Evolutionary conservation across 371 early-diverging fungal genomes (phyloP), one percentile per base, ranked within the genome.

Genomic region (Batrachochytrium dendrobatidis): DNA sequence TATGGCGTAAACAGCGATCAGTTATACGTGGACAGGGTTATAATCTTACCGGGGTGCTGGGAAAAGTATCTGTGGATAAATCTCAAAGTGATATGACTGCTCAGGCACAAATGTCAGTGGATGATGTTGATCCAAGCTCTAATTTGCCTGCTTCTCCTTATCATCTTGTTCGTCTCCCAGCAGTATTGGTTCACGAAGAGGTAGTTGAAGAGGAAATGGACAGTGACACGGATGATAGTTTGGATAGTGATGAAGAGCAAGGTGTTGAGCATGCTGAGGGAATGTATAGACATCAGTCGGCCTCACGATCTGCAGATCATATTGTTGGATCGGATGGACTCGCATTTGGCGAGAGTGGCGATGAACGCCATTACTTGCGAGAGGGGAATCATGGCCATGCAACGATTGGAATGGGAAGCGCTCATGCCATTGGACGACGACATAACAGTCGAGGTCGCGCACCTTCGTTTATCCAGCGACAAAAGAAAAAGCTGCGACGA

Each of bases 21-120:
- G 90, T 94, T 0, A 69, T 94, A 25, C 83, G 88, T 28, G 94
- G 93, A 0, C 90, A 94, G 67, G 88, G 86, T 0, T 91, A 81
- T 73, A 91, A 91, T 60, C 72, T 91, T 55, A 83, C 88, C 0
- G 81, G 88, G 50, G 75, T 77, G 0, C 73, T 93, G 2, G 75
- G 79, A 48, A 65, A 69, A 49, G 22, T n/a, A n/a, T n/a, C 61
- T 30, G 71, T 56, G 58, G 24, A 59, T 18, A 59, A 55, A 22
- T 39, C n/a, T 22, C 52, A n/a, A 12, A 39, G 39, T n/a, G 49
- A 18, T 24, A 48, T 48, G 49, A 7, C 49, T 29, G n/a, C n/a
- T n/a, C n/a, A n/a, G n/a, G n/a, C n/a, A n/a, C n/a, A n/a, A n/a
- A n/a, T n/a, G n/a, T n/a, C n/a, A n/a, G n/a, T 8, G 49, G 6